Evolutionary conservation across 1,284 basidiomycete genomes (phyloP).

Genomic region (Tilletia caries): DNA sequence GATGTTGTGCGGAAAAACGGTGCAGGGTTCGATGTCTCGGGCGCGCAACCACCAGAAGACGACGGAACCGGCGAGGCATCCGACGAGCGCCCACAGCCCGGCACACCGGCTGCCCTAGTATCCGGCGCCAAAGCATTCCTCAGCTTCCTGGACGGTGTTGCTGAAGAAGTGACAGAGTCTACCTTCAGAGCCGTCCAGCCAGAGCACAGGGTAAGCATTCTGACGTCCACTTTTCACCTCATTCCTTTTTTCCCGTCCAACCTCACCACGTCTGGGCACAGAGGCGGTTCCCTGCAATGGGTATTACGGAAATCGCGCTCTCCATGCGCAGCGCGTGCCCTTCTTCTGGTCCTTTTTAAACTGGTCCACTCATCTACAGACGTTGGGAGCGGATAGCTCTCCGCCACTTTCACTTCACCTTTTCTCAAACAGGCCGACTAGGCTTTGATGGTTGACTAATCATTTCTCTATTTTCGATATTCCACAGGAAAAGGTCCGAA

Average conservation of each 20-base stretch:
- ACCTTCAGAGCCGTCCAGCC: constrained; percentile 20
- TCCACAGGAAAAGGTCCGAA: constrained; percentile 35
- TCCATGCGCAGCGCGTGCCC: background rate
- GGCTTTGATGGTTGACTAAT: background rate
- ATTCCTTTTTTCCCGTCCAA: background rate
- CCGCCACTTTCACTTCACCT: too few species aligned
- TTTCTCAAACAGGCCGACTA: too few species aligned
- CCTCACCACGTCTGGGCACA: background rate
- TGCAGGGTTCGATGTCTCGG: constrained; percentile 18
- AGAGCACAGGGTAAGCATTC: constrained; percentile 28
- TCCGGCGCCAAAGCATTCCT: constrained; percentile 25
- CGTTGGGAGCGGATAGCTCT: too few species aligned
- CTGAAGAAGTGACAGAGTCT: constrained; percentile 24
- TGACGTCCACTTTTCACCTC: background rate
- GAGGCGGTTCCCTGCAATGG: background rate
- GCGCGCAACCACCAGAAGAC: constrained; percentile 12
- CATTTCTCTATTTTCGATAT: background rate
- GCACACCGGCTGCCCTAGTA: constrained; percentile 20
- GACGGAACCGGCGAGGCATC: background rate
- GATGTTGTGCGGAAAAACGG: constrained; percentile 29
- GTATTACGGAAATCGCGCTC: background rate
- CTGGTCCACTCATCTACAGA: too few species aligned
- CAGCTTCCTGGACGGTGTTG: constrained; percentile 19
- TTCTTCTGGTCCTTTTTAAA: too few species aligned
- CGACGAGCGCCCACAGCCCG: background rate